Evolutionary conservation across 108 stramenopile genomes (phyloP), one percentile per base, ranked within the genome.

Genomic region (Fragilaria radians): DNA sequence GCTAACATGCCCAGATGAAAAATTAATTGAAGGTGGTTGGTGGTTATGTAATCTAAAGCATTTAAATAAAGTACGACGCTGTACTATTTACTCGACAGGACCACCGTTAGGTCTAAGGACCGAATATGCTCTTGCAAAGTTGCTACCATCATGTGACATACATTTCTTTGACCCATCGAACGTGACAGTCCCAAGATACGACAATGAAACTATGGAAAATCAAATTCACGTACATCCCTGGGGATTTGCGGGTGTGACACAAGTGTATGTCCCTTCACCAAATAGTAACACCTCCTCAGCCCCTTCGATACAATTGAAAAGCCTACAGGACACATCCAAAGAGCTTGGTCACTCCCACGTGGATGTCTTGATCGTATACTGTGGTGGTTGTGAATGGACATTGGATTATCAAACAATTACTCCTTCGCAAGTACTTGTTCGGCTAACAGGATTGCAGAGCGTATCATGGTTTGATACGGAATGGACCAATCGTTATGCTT

Each of bases 331-430:
- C 7, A 51, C 50, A 21, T 19, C 7, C 17, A 25, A 51, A 21
- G 50, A 19, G 22, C 24, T 51, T 5, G 24, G 24, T 25, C 50
- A 51, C 22, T 5, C 7, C 9, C n/a, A 19, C 23, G 24, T 51
- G n/a, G 50, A 51, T 25, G 7, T 51, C 23, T 21, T 51, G 5
- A 25, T 51, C n/a, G 9, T 51, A 25, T 7, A 51, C 24, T 51
- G 50, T 51, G 50, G 23, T 7, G 50, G 50, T 19, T 51, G 50
- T 51, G 50, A 51, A 51, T 51, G 50, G 50, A 51, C n/a, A 19
- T 21, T 51, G 7, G 50, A 51, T 14, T 46, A 19, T 36, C 32
- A 26, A 25, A 36, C 54, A 33, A 63, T 32, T 5, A 18, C 4
- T 30, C 42, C 11, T 21, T 34, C 0, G 23, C 61, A 54, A 32